phyloP scores from a whole-genome alignment of 148 eudicot species.

The Heliamphora exappendiculata region DNA sequence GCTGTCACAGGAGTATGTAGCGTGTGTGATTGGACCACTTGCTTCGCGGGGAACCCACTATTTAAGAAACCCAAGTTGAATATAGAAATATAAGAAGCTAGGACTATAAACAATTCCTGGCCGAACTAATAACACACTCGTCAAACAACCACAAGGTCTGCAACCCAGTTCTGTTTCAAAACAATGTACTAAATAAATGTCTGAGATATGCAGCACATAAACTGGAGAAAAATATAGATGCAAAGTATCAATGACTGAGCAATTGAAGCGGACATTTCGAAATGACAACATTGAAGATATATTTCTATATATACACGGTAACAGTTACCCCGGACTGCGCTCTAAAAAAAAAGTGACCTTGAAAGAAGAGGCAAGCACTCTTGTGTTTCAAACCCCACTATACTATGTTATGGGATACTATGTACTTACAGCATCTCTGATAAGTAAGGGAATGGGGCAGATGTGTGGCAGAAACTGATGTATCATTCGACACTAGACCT shows the following conservation, averaged over 20 bases:
- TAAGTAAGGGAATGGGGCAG: too few relatives aligned
- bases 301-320: too few relatives aligned
- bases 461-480: too few relatives aligned
- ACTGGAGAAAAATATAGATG: neutral
- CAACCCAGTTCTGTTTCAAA: neutral
- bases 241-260: neutral
- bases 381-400: too few relatives aligned
- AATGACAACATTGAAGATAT: too few relatives aligned
- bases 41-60: conserved; percentile 87
- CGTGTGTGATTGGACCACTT: conserved; percentile 75
- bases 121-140: neutral
- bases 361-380: too few relatives aligned
- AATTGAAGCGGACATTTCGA: too few relatives aligned
- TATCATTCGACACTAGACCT: neutral
- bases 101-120: neutral
- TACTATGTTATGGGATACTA: too few relatives aligned
- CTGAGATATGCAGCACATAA: neutral
- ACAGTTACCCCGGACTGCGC: too few relatives aligned
- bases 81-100: conserved; percentile 8
- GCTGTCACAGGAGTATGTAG: conserved; percentile 93
- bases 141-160: neutral
- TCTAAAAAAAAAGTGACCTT: too few relatives aligned
- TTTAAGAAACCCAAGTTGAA: conserved; percentile 10
- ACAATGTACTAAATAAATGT: neutral
- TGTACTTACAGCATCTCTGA: too few relatives aligned